Evolutionary conservation across 2,329 filamentous ascomycete species (phyloP), one percentile per base, ranked within the genome.

Genomic region (Sodiomyces alkalinus): DNA sequence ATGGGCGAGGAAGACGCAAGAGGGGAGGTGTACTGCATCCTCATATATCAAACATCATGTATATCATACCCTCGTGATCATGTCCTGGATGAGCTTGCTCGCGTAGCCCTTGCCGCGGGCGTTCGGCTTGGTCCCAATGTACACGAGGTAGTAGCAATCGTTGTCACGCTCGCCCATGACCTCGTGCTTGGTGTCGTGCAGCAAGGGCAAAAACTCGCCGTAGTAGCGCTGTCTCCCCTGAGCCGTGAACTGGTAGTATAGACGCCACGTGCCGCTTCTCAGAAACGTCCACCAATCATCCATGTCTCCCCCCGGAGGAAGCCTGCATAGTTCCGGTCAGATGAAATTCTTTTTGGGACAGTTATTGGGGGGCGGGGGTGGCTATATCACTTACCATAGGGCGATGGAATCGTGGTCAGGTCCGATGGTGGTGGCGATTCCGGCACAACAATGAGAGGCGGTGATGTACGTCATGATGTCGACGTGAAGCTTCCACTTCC

Each of bases 141-240:
- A 90, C 26, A 85, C 79, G 30, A 92, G 71, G 49, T 90, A 90
- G 64, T 80, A 90, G 45, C 68, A 74, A 35, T 78, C 61, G 40
- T 60, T 49, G 46, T 82, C 75, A 28, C 72, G 64, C 21, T 66
- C 60, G 14, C 76, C 75, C 50, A 90, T 66, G 35, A 80, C 63
- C 35, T 69, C 62, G 35, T 62, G 56, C 58, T 86, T 86, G 44
- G 76, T 76, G 40, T 74, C 58, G 52, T 81, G 71, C 38, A 90
- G 64, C 25, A 83, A 62, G 11, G 80, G 80, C 26, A 85, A 52
- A 52, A 87, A 74, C 52, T 90, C 81, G 37, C 62, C 55, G 53
- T 80, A 85, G 64, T 83, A 85, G 38, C 82, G 77, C 39, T 59
- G 63, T 40, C 67, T 70, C 37, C 79, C 78, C 58, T 86, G 80